Base-by-base conservation (phyloP, 2,329 filamentous ascomycete genomes). In the Paracorniculantispora psalliotae region DNA sequence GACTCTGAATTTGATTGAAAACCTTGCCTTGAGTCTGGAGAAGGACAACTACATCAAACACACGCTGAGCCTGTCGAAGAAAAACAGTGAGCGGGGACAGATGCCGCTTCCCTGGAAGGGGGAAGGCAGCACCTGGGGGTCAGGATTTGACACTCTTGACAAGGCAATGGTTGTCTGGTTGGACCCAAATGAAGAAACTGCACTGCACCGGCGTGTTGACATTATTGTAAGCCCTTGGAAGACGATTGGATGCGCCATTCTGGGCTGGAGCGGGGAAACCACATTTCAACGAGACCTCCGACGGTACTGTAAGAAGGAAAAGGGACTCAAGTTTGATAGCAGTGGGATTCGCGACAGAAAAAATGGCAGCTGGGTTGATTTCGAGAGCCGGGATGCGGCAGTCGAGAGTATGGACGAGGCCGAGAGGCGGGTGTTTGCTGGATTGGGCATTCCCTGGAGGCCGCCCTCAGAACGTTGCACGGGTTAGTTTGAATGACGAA, bases 141-240 rank as follows among this genome's bases (percentile, higher is more conserved):
- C 79, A 23, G 90, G 90, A 0, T 97, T 96, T 64, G 92, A 97
- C 69, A 90, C 86, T 0, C 80, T 97, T 1, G 92, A 97, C 71
- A 97, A 97, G 71, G 92, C 92, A 0, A 76, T 97, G 55, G 89
- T 97, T 1, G 91, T 97, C 0, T 97, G 93, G 93, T 90, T 96
- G 69, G 64, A 71, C 35, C 61, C 66, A 1, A 51, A 50, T 15
- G 35, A 61, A 2, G n/a, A 35, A 5, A 60, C 55, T 28, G 52
- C 60, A n/a, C 81, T 82, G 1, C 93, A 96, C 69, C 84, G 92
- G 21, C 81, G 93, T 48, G 92, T 97, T 1, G 93, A 97, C 69
- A 96, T 97, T 60, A 93, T 97, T 64, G 79, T 97, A 62, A 86
- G 85, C 23, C 91, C 92, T 0, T 97, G 93, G 90, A 87, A 86